phyloP scores from a whole-genome alignment of 495 filamentous ascomycete species.

The Xylaria venustula region DNA sequence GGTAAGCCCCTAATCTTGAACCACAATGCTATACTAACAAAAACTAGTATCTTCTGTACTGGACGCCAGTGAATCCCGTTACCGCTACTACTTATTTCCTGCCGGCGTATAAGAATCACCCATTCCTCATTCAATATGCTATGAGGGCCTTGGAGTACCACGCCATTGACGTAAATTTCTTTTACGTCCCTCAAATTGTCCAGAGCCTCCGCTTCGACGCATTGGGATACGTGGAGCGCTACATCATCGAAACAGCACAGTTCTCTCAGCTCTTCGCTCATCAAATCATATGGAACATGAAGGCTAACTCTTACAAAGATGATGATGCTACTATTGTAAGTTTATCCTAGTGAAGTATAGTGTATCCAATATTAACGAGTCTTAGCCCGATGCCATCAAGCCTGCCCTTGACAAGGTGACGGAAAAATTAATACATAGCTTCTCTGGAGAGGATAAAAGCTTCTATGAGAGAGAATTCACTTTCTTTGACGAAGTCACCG shows the following conservation, averaged over 20 bases:
- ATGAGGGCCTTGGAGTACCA: conserved; percentile 94
- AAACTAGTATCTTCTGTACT: conserved; percentile 81
- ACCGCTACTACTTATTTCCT: conserved; percentile 91
- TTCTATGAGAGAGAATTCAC: conserved; percentile 96
- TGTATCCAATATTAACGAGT: conserved; percentile 32
- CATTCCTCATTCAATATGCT: conserved; percentile 93
- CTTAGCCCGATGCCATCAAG: conserved; percentile 85
- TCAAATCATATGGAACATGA: conserved; percentile 99
- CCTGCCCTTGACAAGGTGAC: conserved; percentile 90
- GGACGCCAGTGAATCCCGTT: conserved; percentile 90
- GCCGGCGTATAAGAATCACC: conserved; percentile 89
- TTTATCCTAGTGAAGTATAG: conserved; percentile 1
- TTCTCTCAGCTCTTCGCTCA: conserved; percentile 96
- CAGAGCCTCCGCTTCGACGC: conserved; percentile 94
- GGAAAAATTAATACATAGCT: conserved; percentile 76
- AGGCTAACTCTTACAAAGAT: conserved; percentile 96
- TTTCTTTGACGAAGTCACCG: conserved; percentile 97
- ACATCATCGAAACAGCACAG: conserved; percentile 93
- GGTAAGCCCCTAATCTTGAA: conserved; percentile 40
- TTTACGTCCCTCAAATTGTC: conserved; percentile 97
- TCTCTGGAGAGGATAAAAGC: conserved; percentile 68
- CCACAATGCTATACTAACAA: conserved; percentile 32
- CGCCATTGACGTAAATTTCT: conserved; percentile 94
- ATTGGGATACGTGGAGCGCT: conserved; percentile 91
- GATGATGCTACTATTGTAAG: conserved; percentile 86